phyloP scores from a whole-genome alignment of 208 protist genomes.

The Wallacemonas collosoma region DNA sequence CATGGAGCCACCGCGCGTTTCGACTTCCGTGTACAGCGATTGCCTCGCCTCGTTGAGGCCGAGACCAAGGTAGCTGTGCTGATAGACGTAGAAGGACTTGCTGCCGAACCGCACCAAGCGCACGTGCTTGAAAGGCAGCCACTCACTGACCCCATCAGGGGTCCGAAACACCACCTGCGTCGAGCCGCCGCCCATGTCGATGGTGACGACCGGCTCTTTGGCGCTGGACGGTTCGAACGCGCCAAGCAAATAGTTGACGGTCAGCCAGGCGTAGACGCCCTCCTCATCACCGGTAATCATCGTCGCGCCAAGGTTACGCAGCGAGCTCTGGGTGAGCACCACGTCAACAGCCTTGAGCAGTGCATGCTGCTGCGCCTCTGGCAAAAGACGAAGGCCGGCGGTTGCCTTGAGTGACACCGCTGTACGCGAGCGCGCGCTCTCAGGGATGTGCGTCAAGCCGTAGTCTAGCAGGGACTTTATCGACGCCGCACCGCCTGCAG shows the following conservation, averaged over 20 bases:
- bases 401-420: constrained; percentile 63
- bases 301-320: constrained; percentile 36
- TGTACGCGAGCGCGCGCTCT: constrained; percentile 33
- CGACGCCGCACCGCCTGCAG: constrained; percentile 18
- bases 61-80: constrained; percentile 81
- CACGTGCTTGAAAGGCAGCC: constrained; percentile 38
- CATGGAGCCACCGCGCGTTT: constrained; percentile 15
- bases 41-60: constrained; percentile 70
- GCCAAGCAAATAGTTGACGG: constrained; percentile 80
- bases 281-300: constrained; percentile 76
- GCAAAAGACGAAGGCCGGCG: constrained; percentile 62
- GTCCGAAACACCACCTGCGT: constrained; percentile 78
- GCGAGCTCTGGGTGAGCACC: constrained; percentile 22
- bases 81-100: constrained; percentile 49
- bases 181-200: constrained; percentile 87
- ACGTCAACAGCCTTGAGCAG: constrained; percentile 34
- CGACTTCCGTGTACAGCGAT: constrained; percentile 16
- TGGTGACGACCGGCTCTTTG: constrained; percentile 26
- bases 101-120: constrained; percentile 8
- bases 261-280: constrained; percentile 79
- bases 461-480: constrained; percentile 34
- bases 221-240: not conserved
- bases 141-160: constrained; percentile 21
- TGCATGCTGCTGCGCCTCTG: constrained; percentile 20
- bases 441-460: constrained; percentile 39